Conservation (phyloP, 2,329 filamentous ascomycete species). For the Aspergillus fumigatus region DNA sequence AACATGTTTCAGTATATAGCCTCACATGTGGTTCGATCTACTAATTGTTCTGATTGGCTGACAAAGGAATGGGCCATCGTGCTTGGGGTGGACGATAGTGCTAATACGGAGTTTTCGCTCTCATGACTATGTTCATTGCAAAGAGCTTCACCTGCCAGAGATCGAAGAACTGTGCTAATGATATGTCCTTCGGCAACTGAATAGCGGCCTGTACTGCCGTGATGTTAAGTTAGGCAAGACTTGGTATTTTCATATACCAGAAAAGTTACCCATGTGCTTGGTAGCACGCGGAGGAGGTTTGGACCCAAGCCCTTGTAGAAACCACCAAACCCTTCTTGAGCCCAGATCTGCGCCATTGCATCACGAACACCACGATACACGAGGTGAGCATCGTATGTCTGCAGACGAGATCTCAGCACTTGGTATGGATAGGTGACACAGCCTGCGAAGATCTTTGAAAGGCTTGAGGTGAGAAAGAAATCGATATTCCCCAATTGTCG, state of each 20-base stretch:
- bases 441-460: conserved; percentile 84
- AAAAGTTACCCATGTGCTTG: conserved; percentile 94
- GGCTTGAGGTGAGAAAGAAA: conserved; percentile 73
- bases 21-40: not conserved
- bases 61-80: not conserved
- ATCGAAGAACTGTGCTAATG: too few relatives aligned
- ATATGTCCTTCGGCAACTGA: not conserved
- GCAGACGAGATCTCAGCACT: conserved; percentile 79
- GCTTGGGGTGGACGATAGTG: not conserved
- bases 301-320: conserved; percentile 92
- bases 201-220: not conserved
- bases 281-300: conserved; percentile 84
- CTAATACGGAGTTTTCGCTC: not conserved
- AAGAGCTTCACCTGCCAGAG: not conserved
- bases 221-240: conserved; percentile 51
- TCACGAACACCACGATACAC: conserved; percentile 69
- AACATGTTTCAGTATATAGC: not conserved
- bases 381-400: conserved; percentile 78
- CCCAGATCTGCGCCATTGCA: conserved; percentile 69
- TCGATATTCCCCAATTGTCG: conserved; percentile 63
- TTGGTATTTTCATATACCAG: conserved; percentile 94
- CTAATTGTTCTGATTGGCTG: not conserved
- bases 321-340: conserved; percentile 70
- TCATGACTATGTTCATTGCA: not conserved
- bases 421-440: conserved; percentile 92